Evolutionary conservation across 305 asterid genomes (phyloP), one percentile per base, ranked within the genome.

Genomic region (Rubia peregrina): DNA sequence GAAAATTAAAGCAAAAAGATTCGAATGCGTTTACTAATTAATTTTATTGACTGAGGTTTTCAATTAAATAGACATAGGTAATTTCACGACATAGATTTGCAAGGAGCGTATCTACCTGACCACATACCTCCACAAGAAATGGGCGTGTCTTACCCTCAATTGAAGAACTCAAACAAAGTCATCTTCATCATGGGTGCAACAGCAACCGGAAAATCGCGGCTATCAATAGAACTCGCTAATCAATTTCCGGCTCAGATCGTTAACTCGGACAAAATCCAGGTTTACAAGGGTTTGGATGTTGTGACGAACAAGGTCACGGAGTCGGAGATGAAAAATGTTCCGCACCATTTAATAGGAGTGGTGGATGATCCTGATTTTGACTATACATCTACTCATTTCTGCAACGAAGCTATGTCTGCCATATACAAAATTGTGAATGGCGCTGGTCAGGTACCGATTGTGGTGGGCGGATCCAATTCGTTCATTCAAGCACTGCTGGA

Each of bases 251-350:
- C 70, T 0, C 85, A 84, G 71, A 38, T 86, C 0, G 71, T 86
- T 10, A 86, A 86, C 66, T 84, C 80, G 0, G 87, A 84, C 76
- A 86, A 86, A 55, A 86, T 86, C 3, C 88, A 86, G 61, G 83
- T 80, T 9, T 73, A 80, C 67, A 77, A 68, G 67, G 84, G 84
- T 0, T 67, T 85, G 1, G 67, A 82, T 57, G 7, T 86, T 33
- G 70, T 79, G 0, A 51, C 81, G 30, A 86, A 86, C 72, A 84
- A 82, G 57, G 60, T 84, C 0, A 53, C 67, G 0, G 78, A 68
- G 0, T 48, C n/a, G n/a, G 89, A 86, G 21, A 46, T 57, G 7
- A 66, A 64, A 2, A 82, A 86, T 0, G 74, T 84, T 8, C 86
- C 85, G 5, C 89, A 86, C 72, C 82, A 86, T 75, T 53, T 86